These are phyloP conservation scores for Bonia amplexicaulis DNA, from an alignment of 176 grass and related monocot species.

Conservation along the genomic window DNA sequence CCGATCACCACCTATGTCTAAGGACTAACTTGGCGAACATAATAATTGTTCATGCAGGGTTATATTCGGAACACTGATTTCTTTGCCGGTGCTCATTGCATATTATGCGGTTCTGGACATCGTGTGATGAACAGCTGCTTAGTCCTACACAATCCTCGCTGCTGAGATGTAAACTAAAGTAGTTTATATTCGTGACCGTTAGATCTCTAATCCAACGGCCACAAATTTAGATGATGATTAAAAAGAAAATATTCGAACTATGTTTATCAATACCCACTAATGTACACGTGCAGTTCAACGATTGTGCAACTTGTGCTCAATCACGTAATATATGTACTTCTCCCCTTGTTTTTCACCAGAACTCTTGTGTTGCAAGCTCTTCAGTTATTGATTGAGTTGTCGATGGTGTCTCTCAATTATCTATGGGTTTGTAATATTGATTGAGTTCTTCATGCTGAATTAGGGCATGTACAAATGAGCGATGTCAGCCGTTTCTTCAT, in stretches of 20 bases:
- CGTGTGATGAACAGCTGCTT: not conserved
- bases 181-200: no score
- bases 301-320: not conserved
- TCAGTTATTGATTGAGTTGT: not conserved
- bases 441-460: no score
- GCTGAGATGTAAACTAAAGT: not conserved
- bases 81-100: conserved; percentile 48
- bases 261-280: no score
- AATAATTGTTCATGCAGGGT: conserved; percentile 35
- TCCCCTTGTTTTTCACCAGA: not conserved
- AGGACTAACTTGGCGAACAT: not conserved
- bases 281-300: not conserved
- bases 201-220: no score
- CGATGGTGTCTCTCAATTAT: no score
- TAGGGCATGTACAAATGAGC: no score
- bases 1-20: no score
- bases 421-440: no score
- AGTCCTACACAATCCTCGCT: not conserved
- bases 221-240: no score
- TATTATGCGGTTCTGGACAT: conserved; percentile 42
- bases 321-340: not conserved
- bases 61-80: conserved; percentile 65
- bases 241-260: no score
- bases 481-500: no score
- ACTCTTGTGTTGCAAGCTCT: not conserved